Evolutionary conservation across 148 eudicot species (phyloP).

Genomic region (Rhododendron mucronatum): DNA sequence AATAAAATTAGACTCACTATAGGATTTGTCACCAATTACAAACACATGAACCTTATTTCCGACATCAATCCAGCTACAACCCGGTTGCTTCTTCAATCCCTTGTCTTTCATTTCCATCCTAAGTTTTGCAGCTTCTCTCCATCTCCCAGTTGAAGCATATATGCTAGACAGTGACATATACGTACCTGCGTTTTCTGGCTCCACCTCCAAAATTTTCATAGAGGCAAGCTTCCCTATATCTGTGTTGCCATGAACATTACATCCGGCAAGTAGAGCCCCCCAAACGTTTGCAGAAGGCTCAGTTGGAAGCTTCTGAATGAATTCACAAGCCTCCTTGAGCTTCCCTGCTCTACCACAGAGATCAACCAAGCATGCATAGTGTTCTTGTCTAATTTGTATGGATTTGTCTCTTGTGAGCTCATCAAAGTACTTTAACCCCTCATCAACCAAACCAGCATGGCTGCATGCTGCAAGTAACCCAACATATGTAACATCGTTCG

Average conservation of each 20-base stretch:
- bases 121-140: conserved; percentile 18
- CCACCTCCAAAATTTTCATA: conserved; percentile 2
- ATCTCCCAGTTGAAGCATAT: conserved; percentile 23
- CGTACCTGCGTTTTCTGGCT: conserved; percentile 20
- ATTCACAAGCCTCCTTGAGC: conserved; percentile 29
- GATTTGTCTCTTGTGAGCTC: conserved; percentile 20
- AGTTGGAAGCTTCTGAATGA: conserved; percentile 15
- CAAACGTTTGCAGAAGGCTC: conserved; percentile 14
- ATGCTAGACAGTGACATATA: conserved; percentile 19
- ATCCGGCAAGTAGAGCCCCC: conserved; percentile 24
- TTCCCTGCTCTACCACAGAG: conserved; percentile 40
- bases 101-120: conserved; percentile 19
- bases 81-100: conserved; percentile 12
- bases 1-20: conserved; percentile 7
- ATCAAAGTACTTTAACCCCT: conserved; percentile 30
- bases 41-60: conserved; percentile 21
- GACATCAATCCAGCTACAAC: conserved; percentile 21
- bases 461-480: conserved; percentile 39
- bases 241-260: conserved; percentile 13
- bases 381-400: conserved; percentile 26
- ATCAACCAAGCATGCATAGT: conserved; percentile 31
- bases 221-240: conserved; percentile 6
- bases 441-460: conserved; percentile 32
- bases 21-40: conserved; percentile 19
- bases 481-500: conserved; percentile 33